Percentiles rank a stretch among this genome's conserved stretches.
Conservation (phyloP, 2,329 filamentous ascomycete genomes). For the Phoma herbarum region DNA sequence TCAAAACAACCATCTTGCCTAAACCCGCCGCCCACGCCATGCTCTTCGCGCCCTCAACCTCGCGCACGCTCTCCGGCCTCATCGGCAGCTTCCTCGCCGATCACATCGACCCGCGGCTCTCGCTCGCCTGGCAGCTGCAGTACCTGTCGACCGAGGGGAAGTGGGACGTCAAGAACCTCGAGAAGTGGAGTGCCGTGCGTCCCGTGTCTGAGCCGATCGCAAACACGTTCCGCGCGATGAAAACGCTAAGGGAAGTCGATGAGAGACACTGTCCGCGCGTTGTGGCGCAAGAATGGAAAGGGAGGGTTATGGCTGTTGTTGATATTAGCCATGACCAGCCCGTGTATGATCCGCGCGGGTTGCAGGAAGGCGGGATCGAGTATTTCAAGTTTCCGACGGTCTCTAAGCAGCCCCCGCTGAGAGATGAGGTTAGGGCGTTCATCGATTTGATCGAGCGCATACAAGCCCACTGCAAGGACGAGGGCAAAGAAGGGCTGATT, state of each 20-base stretch:
- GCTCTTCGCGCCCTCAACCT: constrained; percentile 79
- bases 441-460: constrained; percentile 64
- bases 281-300: constrained; percentile 74
- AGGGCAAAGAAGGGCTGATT: constrained; percentile 59
- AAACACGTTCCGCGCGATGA: constrained; percentile 85
- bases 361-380: constrained; percentile 55
- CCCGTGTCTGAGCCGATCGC: constrained; percentile 83
- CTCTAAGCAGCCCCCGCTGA: constrained; percentile 83
- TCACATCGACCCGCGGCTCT: constrained; percentile 79
- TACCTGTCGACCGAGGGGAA: constrained; percentile 89
- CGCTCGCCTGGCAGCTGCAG: constrained; percentile 88
- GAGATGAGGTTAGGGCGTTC: constrained; percentile 68
- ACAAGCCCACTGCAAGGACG: constrained; percentile 40
- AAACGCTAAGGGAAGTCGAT: constrained; percentile 91
- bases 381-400: constrained; percentile 89
- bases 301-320: constrained; percentile 76
- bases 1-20: constrained; percentile 76
- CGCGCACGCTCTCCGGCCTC: constrained; percentile 79
- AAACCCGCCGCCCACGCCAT: constrained; percentile 83
- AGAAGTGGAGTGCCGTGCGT: constrained; percentile 83
- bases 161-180: constrained; percentile 97
- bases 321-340: constrained; percentile 93
- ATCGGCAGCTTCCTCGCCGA: constrained; percentile 82
- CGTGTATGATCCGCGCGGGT: constrained; percentile 77
- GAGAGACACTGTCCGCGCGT: constrained; percentile 77